Evolutionary conservation across 805 yeast genomes (phyloP).

Genomic region (Clavispora asparagi): DNA sequence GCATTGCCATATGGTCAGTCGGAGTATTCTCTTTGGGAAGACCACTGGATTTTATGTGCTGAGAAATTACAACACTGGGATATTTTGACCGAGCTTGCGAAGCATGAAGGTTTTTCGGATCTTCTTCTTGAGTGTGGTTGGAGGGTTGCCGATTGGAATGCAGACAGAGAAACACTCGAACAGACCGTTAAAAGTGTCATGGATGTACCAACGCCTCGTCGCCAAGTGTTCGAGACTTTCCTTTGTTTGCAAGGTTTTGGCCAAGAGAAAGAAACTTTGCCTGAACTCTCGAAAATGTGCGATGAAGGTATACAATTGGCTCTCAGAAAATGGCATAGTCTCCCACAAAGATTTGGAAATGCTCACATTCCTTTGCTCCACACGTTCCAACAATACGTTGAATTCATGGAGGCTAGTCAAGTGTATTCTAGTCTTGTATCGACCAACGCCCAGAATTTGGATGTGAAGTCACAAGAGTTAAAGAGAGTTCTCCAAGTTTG

Average conservation of each 20-base stretch:
- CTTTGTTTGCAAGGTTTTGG: slow-evolving; percentile 89
- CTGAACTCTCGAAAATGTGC: slow-evolving; percentile 77
- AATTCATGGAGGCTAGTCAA: slow-evolving; percentile 95
- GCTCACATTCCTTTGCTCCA: slow-evolving; percentile 90
- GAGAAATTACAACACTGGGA: slow-evolving; percentile 99
- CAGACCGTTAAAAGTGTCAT: slow-evolving; percentile 92
- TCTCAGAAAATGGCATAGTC: slow-evolving; percentile 84
- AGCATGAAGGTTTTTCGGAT: slow-evolving; percentile 97
- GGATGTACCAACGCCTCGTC: slow-evolving; percentile 98
- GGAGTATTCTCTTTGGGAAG: slow-evolving; percentile 96
- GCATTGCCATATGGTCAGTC: slow-evolving; percentile 92
- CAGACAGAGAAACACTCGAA: slow-evolving; percentile 90
- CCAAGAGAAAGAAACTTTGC: slow-evolving; percentile 80
- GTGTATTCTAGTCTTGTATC: slow-evolving; percentile 82
- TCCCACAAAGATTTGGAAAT: slow-evolving; percentile 70
- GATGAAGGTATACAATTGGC: slow-evolving; percentile 97
- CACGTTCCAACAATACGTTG: slow-evolving; percentile 95
- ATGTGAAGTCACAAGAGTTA: slow-evolving; percentile 87
- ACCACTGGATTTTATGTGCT: slow-evolving; percentile 96
- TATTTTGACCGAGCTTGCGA: slow-evolving; percentile 88
- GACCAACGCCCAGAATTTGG: slow-evolving; percentile 89
- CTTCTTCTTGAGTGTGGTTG: slow-evolving; percentile 96
- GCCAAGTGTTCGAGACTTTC: slow-evolving; percentile 94
- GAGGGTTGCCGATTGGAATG: slow-evolving; percentile 98
- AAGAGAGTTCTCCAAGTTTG: slow-evolving; percentile 94